phyloP scores from a whole-genome alignment of 345 rosid genomes.

The Microcos paniculata region DNA sequence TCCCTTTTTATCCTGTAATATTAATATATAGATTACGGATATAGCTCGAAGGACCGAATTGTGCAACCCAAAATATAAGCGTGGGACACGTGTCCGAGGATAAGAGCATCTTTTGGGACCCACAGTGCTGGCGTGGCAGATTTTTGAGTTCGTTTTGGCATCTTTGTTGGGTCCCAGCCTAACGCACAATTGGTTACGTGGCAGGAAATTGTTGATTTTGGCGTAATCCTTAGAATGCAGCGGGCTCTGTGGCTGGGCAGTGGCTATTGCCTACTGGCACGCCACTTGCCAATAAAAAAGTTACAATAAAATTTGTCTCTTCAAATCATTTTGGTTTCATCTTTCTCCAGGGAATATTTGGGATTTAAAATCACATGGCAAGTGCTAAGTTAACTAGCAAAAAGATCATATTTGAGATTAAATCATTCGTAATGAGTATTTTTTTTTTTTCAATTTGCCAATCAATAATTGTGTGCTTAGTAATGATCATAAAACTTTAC shows the following conservation, averaged over 20 bases:
- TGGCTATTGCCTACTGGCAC: too few relatives aligned
- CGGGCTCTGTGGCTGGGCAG: too few relatives aligned
- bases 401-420: too few relatives aligned
- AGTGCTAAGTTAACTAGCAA: too few relatives aligned
- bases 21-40: not conserved
- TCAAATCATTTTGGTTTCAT: not conserved
- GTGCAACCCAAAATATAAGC: not conserved
- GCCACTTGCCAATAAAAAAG: too few relatives aligned
- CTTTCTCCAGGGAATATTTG: not conserved
- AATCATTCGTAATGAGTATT: too few relatives aligned
- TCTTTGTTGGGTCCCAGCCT: not conserved
- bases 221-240: not conserved
- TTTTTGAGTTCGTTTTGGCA: not conserved
- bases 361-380: too few relatives aligned
- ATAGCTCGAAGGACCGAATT: not conserved
- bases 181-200: not conserved
- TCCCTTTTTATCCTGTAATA: not conserved
- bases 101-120: not conserved
- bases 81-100: not conserved
- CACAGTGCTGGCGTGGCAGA: not conserved
- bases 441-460: too few relatives aligned
- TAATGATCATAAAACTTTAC: too few relatives aligned
- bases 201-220: not conserved
- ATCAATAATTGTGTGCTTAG: too few relatives aligned
- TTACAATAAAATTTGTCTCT: too few relatives aligned